Base-by-base conservation (phyloP, 768 basidiomycete genomes). In the Pisolithus microcarpus region DNA sequence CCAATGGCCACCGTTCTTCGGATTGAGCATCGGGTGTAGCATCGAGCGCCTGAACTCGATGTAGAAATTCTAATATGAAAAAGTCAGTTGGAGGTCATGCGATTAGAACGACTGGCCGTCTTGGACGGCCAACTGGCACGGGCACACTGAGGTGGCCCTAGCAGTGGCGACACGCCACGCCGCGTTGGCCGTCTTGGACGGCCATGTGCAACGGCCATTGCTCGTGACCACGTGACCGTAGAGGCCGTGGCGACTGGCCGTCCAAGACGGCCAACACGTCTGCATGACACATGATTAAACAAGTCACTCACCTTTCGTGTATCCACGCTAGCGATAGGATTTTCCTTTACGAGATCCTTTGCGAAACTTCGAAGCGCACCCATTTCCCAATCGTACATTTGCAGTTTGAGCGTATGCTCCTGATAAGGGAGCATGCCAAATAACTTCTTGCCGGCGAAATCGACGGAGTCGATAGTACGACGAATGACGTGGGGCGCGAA, bases 311-410 rank as follows among this genome's bases (percentile, higher is more conserved):
- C 31, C 31, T 34, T 34, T 5, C 31, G 9, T 4, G 31, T 34
- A 34, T 34, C 10, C 1, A 10, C 11, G 11, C 31, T 34, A 4
- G 11, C 31, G 10, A 34, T 34, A 2, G 31, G 10, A 11, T 34
- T 34, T 13, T 10, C 56, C 52, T 69, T 26, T 37, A 58, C 19
- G 3, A 55, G 2, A 6, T 65, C 43, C 54, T 67, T 19, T 52
- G 49, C 48, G 1, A 54, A 46, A 1, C 0, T 15, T 3, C 31
- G 10, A 0, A 59, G 13, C 0, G 18, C 2, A 0, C 19, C 15
- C 43, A 31, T 40, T 15, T 59, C 54, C 51, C 51, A 58, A 2
- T 52, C 11, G 0, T n/a, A 43, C 28, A 59, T 16, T 28, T 19
- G 1, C 5, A 58, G 34, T 31, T 42, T 5, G 0, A 57, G 21